A percentile compares a stretch with the other conserved stretches of the same genome.
These are phyloP conservation scores for Chimonanthus praecox DNA, from an alignment of 164 flowering plant species.

Conservation along the genomic window DNA sequence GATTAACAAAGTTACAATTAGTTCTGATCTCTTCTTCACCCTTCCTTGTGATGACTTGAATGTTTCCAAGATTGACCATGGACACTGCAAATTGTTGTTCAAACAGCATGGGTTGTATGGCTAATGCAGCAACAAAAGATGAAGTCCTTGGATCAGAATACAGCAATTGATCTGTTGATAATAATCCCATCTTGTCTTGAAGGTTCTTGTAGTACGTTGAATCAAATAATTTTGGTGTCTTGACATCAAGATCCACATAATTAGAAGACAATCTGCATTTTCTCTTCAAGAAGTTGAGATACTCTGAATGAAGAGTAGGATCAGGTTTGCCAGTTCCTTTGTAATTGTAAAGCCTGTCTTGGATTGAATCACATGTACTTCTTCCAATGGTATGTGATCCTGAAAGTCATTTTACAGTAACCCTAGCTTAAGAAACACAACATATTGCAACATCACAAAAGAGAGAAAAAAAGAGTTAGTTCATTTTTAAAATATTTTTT, in stretches of 20 bases:
- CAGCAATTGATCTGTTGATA: slow-evolving; percentile 55
- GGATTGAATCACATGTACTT: slow-evolving; percentile 47
- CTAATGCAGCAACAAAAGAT: slow-evolving; percentile 36
- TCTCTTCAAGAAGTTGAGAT: slow-evolving; percentile 49
- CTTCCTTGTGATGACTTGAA: slow-evolving; percentile 39
- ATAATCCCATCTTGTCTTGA: slow-evolving; percentile 48
- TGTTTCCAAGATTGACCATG: slow-evolving; percentile 68
- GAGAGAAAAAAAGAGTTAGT: too few relatives aligned
- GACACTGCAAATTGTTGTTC: slow-evolving; percentile 53
- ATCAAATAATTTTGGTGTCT: slow-evolving; percentile 58
- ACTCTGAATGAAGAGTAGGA: slow-evolving; percentile 36
- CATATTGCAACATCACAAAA: not conserved
- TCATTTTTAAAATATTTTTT: too few relatives aligned
- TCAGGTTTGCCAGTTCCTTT: slow-evolving; percentile 42
- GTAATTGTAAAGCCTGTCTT: slow-evolving; percentile 47
- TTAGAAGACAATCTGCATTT: slow-evolving; percentile 66
- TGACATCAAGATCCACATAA: slow-evolving; percentile 56
- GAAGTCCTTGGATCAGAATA: slow-evolving; percentile 47
- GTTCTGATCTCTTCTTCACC: slow-evolving; percentile 58
- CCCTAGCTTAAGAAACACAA: not conserved
- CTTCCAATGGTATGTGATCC: slow-evolving; percentile 85
- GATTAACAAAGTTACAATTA: slow-evolving; percentile 50
- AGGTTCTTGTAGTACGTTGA: slow-evolving; percentile 50
- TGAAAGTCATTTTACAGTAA: slow-evolving; percentile 10
- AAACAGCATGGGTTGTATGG: slow-evolving; percentile 32